Evolutionary conservation across 768 basidiomycete genomes (phyloP), one percentile per base, ranked within the genome.

Genomic region (Tricholoma matsutake): DNA sequence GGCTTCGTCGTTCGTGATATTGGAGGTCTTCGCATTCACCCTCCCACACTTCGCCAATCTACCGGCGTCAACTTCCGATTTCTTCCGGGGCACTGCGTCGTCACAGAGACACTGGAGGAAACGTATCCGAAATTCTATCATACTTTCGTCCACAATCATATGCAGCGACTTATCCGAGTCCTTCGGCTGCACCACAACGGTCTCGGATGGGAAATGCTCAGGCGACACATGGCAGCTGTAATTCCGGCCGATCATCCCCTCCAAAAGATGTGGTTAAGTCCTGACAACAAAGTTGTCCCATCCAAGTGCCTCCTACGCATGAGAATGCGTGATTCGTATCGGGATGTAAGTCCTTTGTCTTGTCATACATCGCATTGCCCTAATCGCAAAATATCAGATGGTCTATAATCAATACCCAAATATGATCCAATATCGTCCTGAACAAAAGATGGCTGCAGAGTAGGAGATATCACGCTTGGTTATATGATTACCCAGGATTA

Each of bases 291-390:
- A 49, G 71, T 74, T 41, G 76, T 86, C 3, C 70, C 78, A 9
- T 84, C 83, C 6, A 86, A 86, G 65, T 85, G 84, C 65, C 68
- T 86, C 39, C 72, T 86, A 77, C 77, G 82, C 25, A 86, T 86
- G 84, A 76, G 83, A 22, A 73, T 85, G 71, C 76, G 79, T 47
- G 81, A 81, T 57, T 78, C 82, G 41, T 85, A 85, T 61, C 78
- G 83, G 51, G 81, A 84, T 70, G 84, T 84, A 68, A 68, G 78
- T 72, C 14, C n/a, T 32, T 31, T 6, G 22, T 35, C 22, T 25
- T 32, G 45, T 51, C 14, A 28, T 35, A 31, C 35, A 41, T 9
- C 6, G 9, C 39, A 29, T 63, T 28, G 32, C 35, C 47, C 49
- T 60, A 14, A 43, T 32, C 52, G 61, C 43, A 58, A 6, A 39